phyloP scores from a whole-genome alignment of 1,284 basidiomycete species.

The Pseudozyma hubeiensis region DNA sequence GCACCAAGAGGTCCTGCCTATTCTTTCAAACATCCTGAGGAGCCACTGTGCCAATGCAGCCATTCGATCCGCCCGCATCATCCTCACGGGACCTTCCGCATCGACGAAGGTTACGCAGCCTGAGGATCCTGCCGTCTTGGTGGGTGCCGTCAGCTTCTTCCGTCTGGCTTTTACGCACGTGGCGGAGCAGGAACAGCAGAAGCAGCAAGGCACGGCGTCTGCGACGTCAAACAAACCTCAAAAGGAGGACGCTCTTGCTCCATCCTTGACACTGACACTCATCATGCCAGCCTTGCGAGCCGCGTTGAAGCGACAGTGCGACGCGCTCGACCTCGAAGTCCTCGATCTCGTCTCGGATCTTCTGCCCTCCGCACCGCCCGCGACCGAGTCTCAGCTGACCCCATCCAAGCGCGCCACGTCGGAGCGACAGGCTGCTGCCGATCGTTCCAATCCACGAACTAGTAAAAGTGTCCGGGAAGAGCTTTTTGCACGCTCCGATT shows the following conservation, averaged over 20 bases:
- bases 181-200: conserved; percentile 48
- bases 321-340: conserved; percentile 59
- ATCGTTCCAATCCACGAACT: conserved; percentile 5
- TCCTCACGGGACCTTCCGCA: conserved; percentile 30
- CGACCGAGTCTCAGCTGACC: conserved; percentile 5
- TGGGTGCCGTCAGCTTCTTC: conserved; percentile 64
- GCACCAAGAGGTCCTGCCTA: conserved; percentile 40
- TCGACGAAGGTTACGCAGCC: conserved; percentile 3
- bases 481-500: conserved; percentile 48
- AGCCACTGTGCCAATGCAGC: conserved; percentile 65
- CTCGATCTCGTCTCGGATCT: conserved; percentile 60
- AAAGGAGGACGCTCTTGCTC: conserved; percentile 55
- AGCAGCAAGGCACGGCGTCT: conserved; percentile 16
- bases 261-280: conserved; percentile 55
- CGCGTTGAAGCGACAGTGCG: conserved; percentile 58
- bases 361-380: conserved; percentile 27
- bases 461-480: conserved; percentile 9
- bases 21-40: conserved; percentile 60
- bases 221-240: conserved; percentile 16
- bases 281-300: conserved; percentile 59
- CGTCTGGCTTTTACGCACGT: conserved; percentile 52
- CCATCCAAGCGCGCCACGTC: conserved; percentile 8
- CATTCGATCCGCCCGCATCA: conserved; percentile 51
- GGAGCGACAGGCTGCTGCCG: conserved; percentile 8
- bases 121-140: conserved; percentile 56